phyloP scores from a whole-genome alignment of 2,329 filamentous ascomycete species.

The Pseudocercospora cruenta region DNA sequence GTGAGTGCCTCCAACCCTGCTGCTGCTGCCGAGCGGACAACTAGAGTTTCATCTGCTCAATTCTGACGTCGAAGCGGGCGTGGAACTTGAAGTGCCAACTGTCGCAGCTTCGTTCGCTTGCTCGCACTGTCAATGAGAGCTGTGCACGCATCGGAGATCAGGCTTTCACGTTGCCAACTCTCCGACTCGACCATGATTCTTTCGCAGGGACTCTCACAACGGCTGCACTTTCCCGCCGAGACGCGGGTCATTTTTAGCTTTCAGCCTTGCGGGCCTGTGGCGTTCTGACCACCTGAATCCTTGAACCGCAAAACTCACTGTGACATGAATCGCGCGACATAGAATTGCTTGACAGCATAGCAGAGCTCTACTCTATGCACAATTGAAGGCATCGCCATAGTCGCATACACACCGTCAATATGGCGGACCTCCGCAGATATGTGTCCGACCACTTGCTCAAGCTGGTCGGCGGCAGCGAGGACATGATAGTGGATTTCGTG shows the following conservation, averaged over 20 bases:
- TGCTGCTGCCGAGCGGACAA: not conserved
- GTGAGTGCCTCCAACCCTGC: not conserved
- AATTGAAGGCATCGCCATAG: not conserved
- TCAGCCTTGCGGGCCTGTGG: not conserved
- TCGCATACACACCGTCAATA: conserved; percentile 17
- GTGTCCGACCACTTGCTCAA: conserved; percentile 56
- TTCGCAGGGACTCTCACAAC: not conserved
- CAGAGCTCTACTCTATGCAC: not conserved
- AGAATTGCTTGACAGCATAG: not conserved
- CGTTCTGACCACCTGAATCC: not conserved
- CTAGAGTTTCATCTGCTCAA: not conserved
- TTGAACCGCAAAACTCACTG: not conserved
- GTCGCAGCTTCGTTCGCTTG: not conserved
- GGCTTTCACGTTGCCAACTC: not conserved
- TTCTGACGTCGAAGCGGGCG: not conserved
- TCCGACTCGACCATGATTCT: not conserved
- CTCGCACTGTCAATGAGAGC: not conserved
- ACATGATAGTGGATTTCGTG: conserved; percentile 61
- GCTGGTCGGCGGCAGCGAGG: conserved; percentile 59
- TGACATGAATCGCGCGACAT: not conserved
- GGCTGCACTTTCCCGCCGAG: not conserved
- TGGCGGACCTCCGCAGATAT: conserved; percentile 41
- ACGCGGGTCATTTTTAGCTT: not conserved
- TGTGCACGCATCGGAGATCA: not conserved
- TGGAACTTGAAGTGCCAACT: not conserved